Conservation (phyloP, 257 asterid species). For the Scutellaria galericulata region DNA sequence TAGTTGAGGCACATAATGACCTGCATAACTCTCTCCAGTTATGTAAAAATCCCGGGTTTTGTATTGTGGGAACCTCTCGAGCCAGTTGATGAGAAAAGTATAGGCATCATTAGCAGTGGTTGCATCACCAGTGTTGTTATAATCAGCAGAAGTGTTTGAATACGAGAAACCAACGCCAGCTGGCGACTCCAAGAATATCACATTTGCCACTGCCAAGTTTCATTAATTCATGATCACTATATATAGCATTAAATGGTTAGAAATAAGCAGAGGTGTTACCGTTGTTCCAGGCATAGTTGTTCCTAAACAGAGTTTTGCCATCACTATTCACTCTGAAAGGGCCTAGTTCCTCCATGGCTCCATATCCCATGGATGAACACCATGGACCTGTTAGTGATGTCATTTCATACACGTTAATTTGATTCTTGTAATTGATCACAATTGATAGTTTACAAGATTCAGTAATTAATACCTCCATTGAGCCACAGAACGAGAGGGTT, state of each 20-base stretch:
- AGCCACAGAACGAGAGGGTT: conserved; percentile 61
- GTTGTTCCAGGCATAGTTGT: conserved; percentile 48
- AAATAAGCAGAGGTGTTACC: conserved; percentile 24
- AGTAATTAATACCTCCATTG: conserved; percentile 45
- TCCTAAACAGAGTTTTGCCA: conserved; percentile 47
- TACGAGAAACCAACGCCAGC: conserved; percentile 63
- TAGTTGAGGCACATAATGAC: conserved; percentile 54
- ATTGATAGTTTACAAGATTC: too few species aligned
- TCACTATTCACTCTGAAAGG: conserved; percentile 53
- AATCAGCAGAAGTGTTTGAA: conserved; percentile 46
- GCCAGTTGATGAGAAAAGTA: conserved; percentile 52
- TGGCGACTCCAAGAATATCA: conserved; percentile 56
- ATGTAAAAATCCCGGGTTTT: conserved; percentile 48
- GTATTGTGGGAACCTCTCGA: conserved; percentile 52
- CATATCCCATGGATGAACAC: conserved; percentile 54
- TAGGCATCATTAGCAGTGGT: conserved; percentile 48
- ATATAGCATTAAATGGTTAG: not conserved
- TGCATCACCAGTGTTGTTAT: conserved; percentile 38
- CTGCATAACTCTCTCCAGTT: conserved; percentile 55
- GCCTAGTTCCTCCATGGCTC: conserved; percentile 55
- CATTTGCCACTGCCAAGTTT: conserved; percentile 45
- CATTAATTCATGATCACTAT: not conserved
- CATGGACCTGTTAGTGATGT: conserved; percentile 47
- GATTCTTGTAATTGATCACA: too few species aligned
- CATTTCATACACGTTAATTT: not conserved